Evolutionary conservation across 78 protist genomes (phyloP), one percentile per base, ranked within the genome.

Genomic region (Dictyostelium purpureum): DNA sequence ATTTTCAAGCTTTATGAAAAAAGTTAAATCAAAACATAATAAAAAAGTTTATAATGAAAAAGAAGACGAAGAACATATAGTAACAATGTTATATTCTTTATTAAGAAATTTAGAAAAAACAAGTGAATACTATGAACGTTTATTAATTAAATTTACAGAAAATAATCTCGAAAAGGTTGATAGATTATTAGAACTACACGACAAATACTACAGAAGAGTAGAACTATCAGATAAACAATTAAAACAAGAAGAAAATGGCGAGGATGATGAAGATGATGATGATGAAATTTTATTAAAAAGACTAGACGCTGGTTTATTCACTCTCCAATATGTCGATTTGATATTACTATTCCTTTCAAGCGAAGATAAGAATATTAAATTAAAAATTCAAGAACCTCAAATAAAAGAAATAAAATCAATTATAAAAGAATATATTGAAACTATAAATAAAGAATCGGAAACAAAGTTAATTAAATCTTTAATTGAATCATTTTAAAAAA

Each of bases 1-100:
- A n/a, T 93, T 93, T 37, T 52, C 96, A 52, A 42, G 80, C 4
- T 77, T 93, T n/a, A 93, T 93, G 96, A 93, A 93, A 52, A 82
- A 87, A 76, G 42, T 82, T 31, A 81, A 75, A 75, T 18, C 59
- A n/a, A 61, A 59, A 63, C 89, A 69, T 45, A 79, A 51, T 6
- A 65, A 57, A 54, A 57, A 67, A n/a, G 21, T 81, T 35, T 81
- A 67, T 45, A 74, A 79, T 33, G 79, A 79, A 70, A 4, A 12
- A n/a, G 67, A 85, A 35, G 92, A 85, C 59, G 81, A 85, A 38
- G 77, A 59, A 43, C 91, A 90, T 61, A 79, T 79, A 1, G 61
- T 90, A 10, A 67, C 78, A n/a, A 77, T 75, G 2, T n/a, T 90
- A 18, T 38, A 73, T 56, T 77, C 79, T 40, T 42, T 90, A 38